Base-by-base conservation (phyloP, 2,329 filamentous ascomycete species). In the Dactylellina leptospora region DNA sequence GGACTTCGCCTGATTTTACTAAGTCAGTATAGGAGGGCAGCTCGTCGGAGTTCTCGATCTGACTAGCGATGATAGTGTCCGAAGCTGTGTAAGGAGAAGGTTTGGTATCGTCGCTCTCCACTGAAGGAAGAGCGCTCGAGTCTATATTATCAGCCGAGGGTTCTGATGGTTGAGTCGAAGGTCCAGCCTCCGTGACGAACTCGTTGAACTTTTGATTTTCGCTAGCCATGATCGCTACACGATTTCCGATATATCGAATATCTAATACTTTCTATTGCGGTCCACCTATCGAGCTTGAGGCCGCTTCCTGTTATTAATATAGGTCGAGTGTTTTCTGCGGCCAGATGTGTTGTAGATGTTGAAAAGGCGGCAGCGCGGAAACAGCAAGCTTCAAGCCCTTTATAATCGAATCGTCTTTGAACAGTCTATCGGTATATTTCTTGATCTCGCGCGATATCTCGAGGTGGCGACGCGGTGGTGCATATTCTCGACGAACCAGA, bases 11-110 rank as follows among this genome's bases (percentile, higher is more conserved):
- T n/a, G 20, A 54, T 18, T 50, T 42, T 4, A 69, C 45, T 4
- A 69, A 55, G 3, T 69, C 55, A 25, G 55, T 25, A 20, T 54
- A 69, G 16, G 63, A 60, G 22, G 63, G 63, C 5, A 61, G 13
- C 2, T 54, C 63, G 2, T 54, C 54, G 1, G 48, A 60, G 1
- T 55, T 47, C n/a, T 69, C 54, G 18, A 69, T 54, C 16, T 48
- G 33, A 16, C 25, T 23, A 2, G 45, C 54, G 4, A 69, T 69
- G 18, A 45, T 36, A 13, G 42, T 48, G 18, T 69, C 54, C 25
- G 54, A 47, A 27, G 40, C 36, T n/a, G 44, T 53, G 54, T 40
- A 54, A 16, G 25, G 45, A 3, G 60, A 55, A 4, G 10, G 22
- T 8, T 59, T 44, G 8, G 13, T 30, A n/a, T 5, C 8, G 2